phyloP scores from a whole-genome alignment of 106 monocot genomes.

The Iris macrosiphon region DNA sequence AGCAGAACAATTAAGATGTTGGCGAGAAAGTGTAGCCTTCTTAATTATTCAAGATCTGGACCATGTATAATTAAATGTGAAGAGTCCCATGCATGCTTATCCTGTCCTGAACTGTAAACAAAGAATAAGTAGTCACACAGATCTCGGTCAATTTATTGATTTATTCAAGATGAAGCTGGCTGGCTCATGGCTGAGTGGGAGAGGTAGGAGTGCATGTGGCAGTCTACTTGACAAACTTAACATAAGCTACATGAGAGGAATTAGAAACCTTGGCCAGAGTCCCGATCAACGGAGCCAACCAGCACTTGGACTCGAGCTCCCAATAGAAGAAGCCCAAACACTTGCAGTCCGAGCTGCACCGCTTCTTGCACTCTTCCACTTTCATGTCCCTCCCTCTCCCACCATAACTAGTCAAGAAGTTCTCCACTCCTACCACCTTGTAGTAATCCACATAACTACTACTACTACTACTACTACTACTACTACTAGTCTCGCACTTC shows the following conservation, averaged over 20 bases:
- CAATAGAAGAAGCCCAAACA: conserved; percentile 51
- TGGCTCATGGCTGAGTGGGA: no score
- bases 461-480: no score
- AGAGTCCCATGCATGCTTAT: no score
- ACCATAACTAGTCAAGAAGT: conserved; percentile 29
- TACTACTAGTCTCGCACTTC: neutral
- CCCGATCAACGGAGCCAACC: conserved; percentile 40
- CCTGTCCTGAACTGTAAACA: no score
- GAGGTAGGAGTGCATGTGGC: no score
- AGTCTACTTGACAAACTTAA: conserved; percentile 37
- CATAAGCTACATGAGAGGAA: conserved; percentile 28
- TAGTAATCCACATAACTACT: conserved; percentile 24
- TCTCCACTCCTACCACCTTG: conserved; percentile 53
- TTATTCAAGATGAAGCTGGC: no score
- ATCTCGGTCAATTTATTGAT: no score
- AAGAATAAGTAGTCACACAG: no score
- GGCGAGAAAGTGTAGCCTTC: no score
- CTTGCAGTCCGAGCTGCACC: conserved; percentile 34
- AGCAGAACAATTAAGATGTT: no score
- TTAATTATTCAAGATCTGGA: no score
- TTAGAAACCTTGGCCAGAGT: conserved; percentile 32
- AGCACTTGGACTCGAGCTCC: conserved; percentile 37
- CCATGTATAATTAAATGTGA: no score
- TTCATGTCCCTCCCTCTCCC: conserved; percentile 20
- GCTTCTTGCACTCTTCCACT: conserved; percentile 39